Percentiles rank a stretch among this genome's conserved stretches.
These are phyloP conservation scores for Stagonosporopsis rhizophila DNA, from an alignment of 2,329 filamentous ascomycete species.

Conservation along the genomic window DNA sequence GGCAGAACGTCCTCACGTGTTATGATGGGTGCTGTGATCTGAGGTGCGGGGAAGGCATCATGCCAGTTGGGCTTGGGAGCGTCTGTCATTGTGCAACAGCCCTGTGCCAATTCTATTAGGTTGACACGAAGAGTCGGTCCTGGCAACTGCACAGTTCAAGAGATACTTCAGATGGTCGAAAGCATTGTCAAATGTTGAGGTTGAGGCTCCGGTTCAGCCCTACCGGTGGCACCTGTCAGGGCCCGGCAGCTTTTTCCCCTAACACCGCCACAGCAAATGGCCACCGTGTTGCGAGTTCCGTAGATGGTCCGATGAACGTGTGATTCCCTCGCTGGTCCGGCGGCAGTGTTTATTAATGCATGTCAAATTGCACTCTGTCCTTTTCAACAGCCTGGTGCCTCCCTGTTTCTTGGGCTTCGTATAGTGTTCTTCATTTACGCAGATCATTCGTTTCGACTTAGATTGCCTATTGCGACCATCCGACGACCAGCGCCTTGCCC, in stretches of 20 bases:
- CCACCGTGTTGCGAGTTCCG: conserved; percentile 42
- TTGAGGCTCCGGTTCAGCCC: conserved; percentile 33
- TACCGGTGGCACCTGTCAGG: conserved; percentile 23
- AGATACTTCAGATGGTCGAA: background rate
- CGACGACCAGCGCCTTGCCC: conserved; percentile 29
- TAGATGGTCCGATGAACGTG: conserved; percentile 41
- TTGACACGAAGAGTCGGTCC: background rate
- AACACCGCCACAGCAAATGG: conserved; percentile 37
- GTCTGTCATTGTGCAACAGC: conserved; percentile 26
- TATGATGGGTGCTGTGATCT: conserved; percentile 48
- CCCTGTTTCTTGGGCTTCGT: conserved; percentile 8
- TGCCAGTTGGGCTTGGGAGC: conserved; percentile 44
- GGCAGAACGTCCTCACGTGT: conserved; percentile 48
- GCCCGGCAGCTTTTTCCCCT: conserved; percentile 16
- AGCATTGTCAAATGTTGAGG: conserved; percentile 7
- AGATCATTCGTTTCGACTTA: conserved; percentile 20
- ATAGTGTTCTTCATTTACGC: conserved; percentile 34
- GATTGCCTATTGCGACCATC: conserved; percentile 30
- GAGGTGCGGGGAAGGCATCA: conserved; percentile 52
- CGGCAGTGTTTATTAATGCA: conserved; percentile 10
- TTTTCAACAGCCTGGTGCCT: conserved; percentile 20
- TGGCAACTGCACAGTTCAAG: background rate
- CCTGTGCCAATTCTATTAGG: too few species aligned
- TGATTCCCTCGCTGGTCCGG: conserved; percentile 38
- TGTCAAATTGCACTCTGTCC: conserved; percentile 21